phyloP scores from a whole-genome alignment of 108 stramenopile species.

The Chaetoceros tenuissimus region DNA sequence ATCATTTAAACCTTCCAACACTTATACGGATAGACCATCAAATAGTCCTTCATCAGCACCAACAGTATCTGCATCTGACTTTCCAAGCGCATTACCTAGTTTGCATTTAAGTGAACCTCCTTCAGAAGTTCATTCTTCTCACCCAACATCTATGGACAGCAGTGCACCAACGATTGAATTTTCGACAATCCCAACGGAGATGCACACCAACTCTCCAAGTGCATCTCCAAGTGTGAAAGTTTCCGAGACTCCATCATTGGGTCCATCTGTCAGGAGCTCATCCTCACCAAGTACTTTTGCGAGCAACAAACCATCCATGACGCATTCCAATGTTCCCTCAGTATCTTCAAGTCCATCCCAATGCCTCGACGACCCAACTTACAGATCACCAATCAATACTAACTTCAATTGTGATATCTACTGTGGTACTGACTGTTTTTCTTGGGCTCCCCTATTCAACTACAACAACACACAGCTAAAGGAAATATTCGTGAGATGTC shows the following conservation, averaged over 20 bases:
- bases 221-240: neutral
- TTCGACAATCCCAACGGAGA: constrained; percentile 1
- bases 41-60: constrained; percentile 7
- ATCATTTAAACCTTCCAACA: neutral
- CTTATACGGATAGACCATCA: constrained; percentile 12
- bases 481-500: neutral
- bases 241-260: constrained; percentile 1
- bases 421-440: neutral
- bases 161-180: too few relatives aligned
- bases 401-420: neutral
- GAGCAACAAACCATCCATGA: neutral
- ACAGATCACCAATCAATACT: neutral
- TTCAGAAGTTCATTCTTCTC: too few relatives aligned
- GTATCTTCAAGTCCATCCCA: neutral
- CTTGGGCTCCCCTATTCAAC: neutral
- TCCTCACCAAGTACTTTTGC: neutral
- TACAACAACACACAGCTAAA: neutral
- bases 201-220: constrained; percentile 2
- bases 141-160: too few relatives aligned
- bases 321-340: constrained; percentile 1
- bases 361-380: neutral
- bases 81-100: too few relatives aligned
- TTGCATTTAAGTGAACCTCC: too few relatives aligned
- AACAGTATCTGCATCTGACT: too few relatives aligned
- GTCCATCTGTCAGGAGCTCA: neutral